Percentiles rank a stretch among this genome's conserved stretches.
phyloP scores from a whole-genome alignment of 352 stramenopile species.

The Globisporangium viniferum region DNA sequence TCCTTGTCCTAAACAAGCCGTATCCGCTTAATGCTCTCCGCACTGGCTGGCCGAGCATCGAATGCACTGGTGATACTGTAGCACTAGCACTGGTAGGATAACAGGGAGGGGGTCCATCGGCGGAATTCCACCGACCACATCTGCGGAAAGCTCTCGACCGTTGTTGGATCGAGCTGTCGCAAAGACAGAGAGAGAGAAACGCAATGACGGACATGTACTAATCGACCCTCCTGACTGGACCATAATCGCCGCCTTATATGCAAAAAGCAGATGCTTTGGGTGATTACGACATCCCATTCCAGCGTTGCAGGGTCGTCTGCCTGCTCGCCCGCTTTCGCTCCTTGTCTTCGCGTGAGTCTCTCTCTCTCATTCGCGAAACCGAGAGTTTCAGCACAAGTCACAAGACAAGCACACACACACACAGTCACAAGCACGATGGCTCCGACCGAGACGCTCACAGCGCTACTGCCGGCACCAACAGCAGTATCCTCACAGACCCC shows the following conservation, averaged over 20 bases:
- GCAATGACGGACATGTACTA: conserved; percentile 1
- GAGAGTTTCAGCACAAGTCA: neutral
- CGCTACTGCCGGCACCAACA: neutral
- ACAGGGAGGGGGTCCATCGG: neutral
- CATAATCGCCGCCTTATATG: neutral
- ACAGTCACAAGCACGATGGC: neutral
- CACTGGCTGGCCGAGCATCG: neutral
- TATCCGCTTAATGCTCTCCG: neutral
- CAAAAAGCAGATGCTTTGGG: neutral
- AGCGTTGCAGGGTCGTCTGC: neutral
- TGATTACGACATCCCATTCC: conserved; percentile 5
- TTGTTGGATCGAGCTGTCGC: neutral
- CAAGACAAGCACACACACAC: neutral
- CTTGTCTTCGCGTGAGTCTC: neutral
- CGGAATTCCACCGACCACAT: neutral
- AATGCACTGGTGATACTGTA: neutral
- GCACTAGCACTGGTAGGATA: neutral
- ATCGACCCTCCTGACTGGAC: neutral
- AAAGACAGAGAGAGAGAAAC: neutral
- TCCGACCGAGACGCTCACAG: neutral
- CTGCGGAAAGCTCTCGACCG: neutral
- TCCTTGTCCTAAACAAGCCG: neutral
- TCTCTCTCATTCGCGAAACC: neutral
- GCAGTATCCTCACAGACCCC: neutral
- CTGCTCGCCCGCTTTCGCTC: neutral